Conservation (phyloP, 2,329 filamentous ascomycete species). For the Penicillium hesseltinei region DNA sequence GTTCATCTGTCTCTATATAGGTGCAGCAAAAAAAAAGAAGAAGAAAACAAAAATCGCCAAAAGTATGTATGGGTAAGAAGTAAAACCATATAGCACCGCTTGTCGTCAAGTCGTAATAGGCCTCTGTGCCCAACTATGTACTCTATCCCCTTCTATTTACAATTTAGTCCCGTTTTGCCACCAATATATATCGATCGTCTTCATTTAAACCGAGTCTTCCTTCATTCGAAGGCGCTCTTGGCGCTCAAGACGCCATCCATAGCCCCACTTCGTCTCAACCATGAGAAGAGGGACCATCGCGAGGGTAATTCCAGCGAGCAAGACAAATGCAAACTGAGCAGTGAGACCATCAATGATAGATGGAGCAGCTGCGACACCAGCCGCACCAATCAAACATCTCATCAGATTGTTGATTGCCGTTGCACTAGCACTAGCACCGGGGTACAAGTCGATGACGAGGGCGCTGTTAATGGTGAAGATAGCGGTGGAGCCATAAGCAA, state of each 20-base stretch:
- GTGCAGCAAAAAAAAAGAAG: neutral
- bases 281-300: constrained; percentile 25
- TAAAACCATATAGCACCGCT: neutral
- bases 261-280: constrained; percentile 28
- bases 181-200: neutral
- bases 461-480: constrained; percentile 38
- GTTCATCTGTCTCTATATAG: neutral
- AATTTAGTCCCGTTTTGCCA: neutral
- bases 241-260: constrained; percentile 29
- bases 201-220: neutral
- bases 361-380: constrained; percentile 32
- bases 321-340: constrained; percentile 28
- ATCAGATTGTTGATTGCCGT: constrained; percentile 40
- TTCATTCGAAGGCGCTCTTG: constrained; percentile 18
- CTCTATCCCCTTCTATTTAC: neutral
- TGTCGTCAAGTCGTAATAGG: constrained; percentile 9
- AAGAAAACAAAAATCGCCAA: neutral
- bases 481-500: constrained; percentile 36
- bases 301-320: constrained; percentile 31
- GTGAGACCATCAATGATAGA: constrained; percentile 34
- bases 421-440: constrained; percentile 35
- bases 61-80: neutral
- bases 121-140: neutral
- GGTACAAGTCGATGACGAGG: constrained; percentile 40
- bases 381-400: constrained; percentile 39